Evolutionary conservation across 2,329 filamentous ascomycete genomes (phyloP).

Genomic region (Scedosporium aurantiacum): DNA sequence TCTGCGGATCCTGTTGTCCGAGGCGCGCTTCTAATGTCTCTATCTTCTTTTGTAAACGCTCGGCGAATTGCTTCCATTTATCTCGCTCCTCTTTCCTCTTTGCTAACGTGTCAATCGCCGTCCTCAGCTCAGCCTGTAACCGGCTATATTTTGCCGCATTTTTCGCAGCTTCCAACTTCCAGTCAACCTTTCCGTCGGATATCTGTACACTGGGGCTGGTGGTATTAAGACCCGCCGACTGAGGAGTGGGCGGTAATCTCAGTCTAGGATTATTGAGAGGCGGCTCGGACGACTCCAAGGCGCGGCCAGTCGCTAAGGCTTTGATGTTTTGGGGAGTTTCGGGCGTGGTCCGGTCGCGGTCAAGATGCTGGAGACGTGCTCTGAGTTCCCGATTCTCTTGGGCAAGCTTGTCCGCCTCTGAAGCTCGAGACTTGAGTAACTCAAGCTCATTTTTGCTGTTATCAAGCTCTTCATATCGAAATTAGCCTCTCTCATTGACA

Average conservation of each 20-base stretch:
- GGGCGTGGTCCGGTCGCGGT: not conserved
- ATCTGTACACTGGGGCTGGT: not conserved
- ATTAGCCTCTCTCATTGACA: conserved; percentile 11
- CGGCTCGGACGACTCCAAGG: not conserved
- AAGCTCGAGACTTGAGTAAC: conserved; percentile 20
- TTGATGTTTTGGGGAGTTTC: not conserved
- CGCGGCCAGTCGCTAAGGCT: not conserved
- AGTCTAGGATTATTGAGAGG: not conserved
- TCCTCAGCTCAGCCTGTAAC: conserved; percentile 29
- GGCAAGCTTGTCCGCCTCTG: conserved; percentile 24
- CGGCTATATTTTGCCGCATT: conserved; percentile 29
- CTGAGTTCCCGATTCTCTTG: conserved; percentile 31
- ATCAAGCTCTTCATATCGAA: conserved; percentile 13
- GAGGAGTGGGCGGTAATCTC: not conserved
- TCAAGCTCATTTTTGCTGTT: conserved; percentile 20
- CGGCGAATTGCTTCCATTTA: conserved; percentile 34
- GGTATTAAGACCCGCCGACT: not conserved
- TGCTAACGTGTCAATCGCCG: conserved; percentile 24
- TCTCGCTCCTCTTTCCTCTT: conserved; percentile 31
- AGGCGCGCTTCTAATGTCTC: not conserved
- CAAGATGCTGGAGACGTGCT: conserved; percentile 15
- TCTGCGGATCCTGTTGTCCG: not conserved
- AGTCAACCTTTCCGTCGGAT: conserved; percentile 10
- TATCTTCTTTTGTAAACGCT: conserved; percentile 30
- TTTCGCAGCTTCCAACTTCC: conserved; percentile 23